Evolutionary conservation across 257 asterid genomes (phyloP), one percentile per base, ranked within the genome.

Genomic region (Knoxia roxburghii): DNA sequence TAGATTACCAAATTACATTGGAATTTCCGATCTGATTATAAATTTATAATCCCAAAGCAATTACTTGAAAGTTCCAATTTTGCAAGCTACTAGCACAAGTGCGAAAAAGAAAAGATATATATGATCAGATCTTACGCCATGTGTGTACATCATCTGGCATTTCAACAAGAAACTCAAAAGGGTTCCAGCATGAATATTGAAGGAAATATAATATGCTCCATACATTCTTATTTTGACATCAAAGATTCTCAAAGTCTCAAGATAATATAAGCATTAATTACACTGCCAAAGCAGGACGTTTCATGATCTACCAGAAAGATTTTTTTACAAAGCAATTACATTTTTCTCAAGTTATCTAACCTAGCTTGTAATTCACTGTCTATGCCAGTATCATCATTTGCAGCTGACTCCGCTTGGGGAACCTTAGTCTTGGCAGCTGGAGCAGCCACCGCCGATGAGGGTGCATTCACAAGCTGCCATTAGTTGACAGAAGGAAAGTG

Each of bases 351-450:
- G 68, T 93, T 93, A 84, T 93, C 99, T 83, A 93, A 84, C 90
- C 99, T 88, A 71, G 96, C 96, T 81, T 93, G 99, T 68, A 93
- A 89, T 73, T 93, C 99, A 66, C 92, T 90, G 76, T 93, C 99
- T 72, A 93, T 93, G 43, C 95, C 97, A 3, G 86, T 79, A 0
- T 88, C 97, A 23, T 93, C 99, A 68, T 73, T 83, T 67, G 90
- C 95, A 0, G 92, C 80, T 37, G 95, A 80, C 78, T 90, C 99
- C 55, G 93, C 97, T 72, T 93, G 99, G 61, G 96, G 89, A 67
- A 90, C 89, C 87, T 82, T 93, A 46, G 71, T 75, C 69, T 77
- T 88, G 58, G 88, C 85, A 72, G 91, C 87, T 35, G 97, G 97
- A 74, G 95, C 96, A 73, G 99, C 88, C 35, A 90, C 89, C 29